Evolutionary conservation across 768 basidiomycete genomes (phyloP).

Genomic region (Epithele typhae): DNA sequence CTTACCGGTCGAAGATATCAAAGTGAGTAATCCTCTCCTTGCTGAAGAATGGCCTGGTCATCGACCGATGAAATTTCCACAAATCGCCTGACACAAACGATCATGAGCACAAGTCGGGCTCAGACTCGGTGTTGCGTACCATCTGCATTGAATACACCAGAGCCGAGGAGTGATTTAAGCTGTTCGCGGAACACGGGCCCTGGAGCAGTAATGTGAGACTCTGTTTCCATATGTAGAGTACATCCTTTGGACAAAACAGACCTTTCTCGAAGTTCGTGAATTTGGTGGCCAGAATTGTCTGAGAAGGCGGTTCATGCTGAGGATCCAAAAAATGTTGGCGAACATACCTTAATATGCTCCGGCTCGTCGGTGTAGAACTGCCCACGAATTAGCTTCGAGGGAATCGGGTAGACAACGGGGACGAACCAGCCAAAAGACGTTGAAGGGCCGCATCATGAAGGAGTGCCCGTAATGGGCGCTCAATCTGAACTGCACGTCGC

Average conservation of each 20-base stretch:
- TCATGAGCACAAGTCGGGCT: too few species aligned
- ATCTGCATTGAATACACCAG: constrained; percentile 40
- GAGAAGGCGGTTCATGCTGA: neutral
- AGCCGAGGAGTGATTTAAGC: constrained; percentile 25
- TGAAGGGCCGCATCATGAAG: constrained; percentile 1
- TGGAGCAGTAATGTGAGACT: too few species aligned
- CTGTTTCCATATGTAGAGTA: neutral
- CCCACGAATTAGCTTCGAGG: neutral
- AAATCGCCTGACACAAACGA: constrained; percentile 20
- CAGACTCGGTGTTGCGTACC: too few species aligned
- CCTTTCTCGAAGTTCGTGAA: constrained; percentile 36
- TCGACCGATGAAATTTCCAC: constrained; percentile 43
- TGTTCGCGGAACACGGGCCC: constrained; percentile 25
- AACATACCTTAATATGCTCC: constrained; percentile 34
- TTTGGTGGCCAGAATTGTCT: constrained; percentile 36
- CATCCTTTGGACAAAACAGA: neutral
- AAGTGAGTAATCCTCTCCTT: constrained; percentile 37
- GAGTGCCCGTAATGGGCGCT: constrained; percentile 9
- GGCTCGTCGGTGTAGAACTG: constrained; percentile 37
- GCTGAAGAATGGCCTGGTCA: constrained; percentile 40
- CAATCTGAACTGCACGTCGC: constrained; percentile 7
- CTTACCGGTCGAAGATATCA: constrained; percentile 32
- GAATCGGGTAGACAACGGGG: neutral
- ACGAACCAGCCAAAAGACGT: constrained; percentile 1
- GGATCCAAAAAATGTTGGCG: neutral